Conservation (phyloP, 1,139 yeast genomes). For the Magnusiomyces suaveolens region DNA sequence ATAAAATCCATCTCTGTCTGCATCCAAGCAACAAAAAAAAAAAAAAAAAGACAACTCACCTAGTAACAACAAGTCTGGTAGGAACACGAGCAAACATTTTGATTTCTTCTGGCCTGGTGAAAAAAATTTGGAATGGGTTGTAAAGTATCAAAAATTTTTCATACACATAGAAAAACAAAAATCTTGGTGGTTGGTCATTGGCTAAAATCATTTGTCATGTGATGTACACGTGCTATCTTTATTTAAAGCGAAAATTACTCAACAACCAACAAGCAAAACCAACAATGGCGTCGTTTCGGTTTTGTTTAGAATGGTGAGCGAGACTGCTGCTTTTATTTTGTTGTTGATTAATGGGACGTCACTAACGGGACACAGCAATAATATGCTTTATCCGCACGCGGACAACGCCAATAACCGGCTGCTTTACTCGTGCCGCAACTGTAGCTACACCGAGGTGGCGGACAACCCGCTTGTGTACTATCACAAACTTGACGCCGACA, state of each 20-base stretch:
- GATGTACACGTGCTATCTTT: neutral
- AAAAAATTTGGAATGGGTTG: neutral
- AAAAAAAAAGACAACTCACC: slow-evolving; percentile 1
- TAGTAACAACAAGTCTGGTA: slow-evolving; percentile 27
- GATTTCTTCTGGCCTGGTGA: neutral
- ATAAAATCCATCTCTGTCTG: too few species aligned
- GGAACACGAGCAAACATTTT: slow-evolving; percentile 27
- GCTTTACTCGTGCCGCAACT: slow-evolving; percentile 88
- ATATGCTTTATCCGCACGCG: slow-evolving; percentile 97
- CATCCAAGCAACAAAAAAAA: too few species aligned
- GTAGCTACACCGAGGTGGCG: slow-evolving; percentile 88
- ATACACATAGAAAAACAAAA: neutral
- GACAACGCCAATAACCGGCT: slow-evolving; percentile 63
- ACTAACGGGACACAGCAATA: slow-evolving; percentile 67
- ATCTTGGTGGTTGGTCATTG: neutral
- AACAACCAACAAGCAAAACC: neutral
- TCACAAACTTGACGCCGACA: slow-evolving; percentile 83
- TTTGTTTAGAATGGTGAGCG: slow-evolving; percentile 72
- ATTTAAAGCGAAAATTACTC: neutral
- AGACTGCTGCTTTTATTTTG: neutral
- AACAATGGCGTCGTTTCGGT: slow-evolving; percentile 51
- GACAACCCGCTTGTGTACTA: slow-evolving; percentile 83
- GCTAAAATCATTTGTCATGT: neutral
- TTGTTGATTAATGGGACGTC: neutral
- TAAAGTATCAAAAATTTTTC: too few species aligned